These are phyloP conservation scores for Fraxinus xanthoxyloides DNA, from an alignment of 305 asterid genomes.

Conservation along the genomic window DNA sequence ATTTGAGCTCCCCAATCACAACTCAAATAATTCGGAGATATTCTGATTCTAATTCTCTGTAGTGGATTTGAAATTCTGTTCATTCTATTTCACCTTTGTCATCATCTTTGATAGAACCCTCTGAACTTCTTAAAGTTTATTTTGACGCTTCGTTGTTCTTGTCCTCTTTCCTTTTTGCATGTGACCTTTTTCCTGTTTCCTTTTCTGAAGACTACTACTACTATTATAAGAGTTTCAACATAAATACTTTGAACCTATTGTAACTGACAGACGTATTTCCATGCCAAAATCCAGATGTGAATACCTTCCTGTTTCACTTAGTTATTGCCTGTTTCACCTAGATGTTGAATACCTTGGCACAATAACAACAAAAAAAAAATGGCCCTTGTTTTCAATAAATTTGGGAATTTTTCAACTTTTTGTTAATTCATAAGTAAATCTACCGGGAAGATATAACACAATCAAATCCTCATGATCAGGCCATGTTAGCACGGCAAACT, in stretches of 20 bases:
- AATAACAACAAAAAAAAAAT: neutral
- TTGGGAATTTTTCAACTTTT: neutral
- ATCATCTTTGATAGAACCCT: neutral
- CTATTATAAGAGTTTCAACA: neutral
- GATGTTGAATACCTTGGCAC: neutral
- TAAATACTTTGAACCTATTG: neutral
- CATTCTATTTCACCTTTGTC: neutral
- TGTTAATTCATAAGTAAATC: neutral
- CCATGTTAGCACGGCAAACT: neutral
- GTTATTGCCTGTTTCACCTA: neutral
- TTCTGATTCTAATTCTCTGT: neutral
- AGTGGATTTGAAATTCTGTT: neutral
- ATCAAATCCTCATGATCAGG: neutral
- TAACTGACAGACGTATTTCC: neutral
- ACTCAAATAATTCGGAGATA: neutral
- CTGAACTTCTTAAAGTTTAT: neutral
- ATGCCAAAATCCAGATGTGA: neutral
- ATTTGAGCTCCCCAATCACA: neutral
- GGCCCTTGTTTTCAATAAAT: neutral
- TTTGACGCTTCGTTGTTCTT: neutral
- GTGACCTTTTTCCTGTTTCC: neutral
- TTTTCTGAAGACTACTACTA: neutral
- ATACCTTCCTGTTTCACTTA: neutral
- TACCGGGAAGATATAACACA: neutral
- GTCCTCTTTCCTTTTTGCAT: neutral